phyloP scores from a whole-genome alignment of 371 early-diverging fungal species.

The Coemansia sp. region DNA sequence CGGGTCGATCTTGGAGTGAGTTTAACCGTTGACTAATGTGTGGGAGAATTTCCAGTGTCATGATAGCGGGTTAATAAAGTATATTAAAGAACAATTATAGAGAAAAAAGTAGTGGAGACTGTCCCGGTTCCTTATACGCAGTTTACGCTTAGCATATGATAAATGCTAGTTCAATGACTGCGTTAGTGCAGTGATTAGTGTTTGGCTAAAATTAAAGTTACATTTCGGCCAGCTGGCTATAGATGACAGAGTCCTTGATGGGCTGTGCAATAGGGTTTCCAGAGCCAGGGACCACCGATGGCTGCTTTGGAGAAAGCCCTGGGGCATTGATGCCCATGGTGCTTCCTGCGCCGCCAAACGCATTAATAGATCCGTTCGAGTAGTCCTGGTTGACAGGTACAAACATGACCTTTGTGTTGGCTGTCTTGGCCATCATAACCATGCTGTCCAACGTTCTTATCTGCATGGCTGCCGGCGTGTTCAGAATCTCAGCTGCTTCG shows the following conservation, averaged over 20 bases:
- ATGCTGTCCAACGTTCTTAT: slow-evolving; percentile 90
- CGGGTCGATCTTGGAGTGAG: not conserved
- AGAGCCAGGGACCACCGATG: not conserved
- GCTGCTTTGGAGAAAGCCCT: not conserved
- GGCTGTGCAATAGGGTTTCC: slow-evolving; percentile 28
- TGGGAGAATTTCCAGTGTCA: no score
- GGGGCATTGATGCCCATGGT: slow-evolving; percentile 40
- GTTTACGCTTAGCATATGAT: no score
- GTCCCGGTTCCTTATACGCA: no score
- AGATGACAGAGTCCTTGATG: slow-evolving; percentile 29
- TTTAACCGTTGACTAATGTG: not conserved
- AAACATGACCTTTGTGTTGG: slow-evolving; percentile 54
- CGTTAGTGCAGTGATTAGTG: not conserved
- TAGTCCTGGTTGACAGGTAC: slow-evolving; percentile 53
- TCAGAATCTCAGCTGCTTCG: slow-evolving; percentile 78
- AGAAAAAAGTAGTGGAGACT: no score
- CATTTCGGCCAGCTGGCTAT: slow-evolving; percentile 31
- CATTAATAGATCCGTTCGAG: slow-evolving; percentile 45
- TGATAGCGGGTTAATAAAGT: no score
- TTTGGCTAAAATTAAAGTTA: not conserved
- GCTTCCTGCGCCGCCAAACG: slow-evolving; percentile 49
- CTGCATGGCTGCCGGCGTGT: slow-evolving; percentile 77
- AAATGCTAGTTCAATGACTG: no score
- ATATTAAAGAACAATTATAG: no score
- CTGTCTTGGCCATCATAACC: slow-evolving; percentile 63